phyloP scores from a whole-genome alignment of 176 grass and related monocot genomes.

The Eremochloa ophiuroides region DNA sequence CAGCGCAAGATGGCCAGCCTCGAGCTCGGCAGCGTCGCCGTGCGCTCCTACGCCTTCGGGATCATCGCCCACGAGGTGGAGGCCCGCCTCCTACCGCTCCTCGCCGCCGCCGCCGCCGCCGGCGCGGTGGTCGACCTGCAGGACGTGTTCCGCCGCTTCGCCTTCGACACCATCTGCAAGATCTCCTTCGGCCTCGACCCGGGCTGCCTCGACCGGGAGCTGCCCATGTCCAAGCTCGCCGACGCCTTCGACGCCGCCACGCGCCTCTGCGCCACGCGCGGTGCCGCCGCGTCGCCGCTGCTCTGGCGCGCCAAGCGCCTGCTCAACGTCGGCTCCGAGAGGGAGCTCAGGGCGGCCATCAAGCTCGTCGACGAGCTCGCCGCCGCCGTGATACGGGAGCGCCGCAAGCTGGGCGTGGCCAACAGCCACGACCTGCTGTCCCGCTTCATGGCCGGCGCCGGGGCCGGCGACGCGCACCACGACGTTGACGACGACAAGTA shows the following conservation, averaged over 20 bases:
- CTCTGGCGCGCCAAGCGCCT: slow-evolving; percentile 64
- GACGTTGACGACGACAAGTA: slow-evolving; percentile 36
- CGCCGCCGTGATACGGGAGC: slow-evolving; percentile 40
- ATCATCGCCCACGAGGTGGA: slow-evolving; percentile 51
- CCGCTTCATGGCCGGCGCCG: slow-evolving; percentile 45
- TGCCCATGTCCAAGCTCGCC: slow-evolving; percentile 45
- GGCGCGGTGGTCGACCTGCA: slow-evolving; percentile 26
- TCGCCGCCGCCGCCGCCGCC: not conserved
- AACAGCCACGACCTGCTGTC: slow-evolving; percentile 65
- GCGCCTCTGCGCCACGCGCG: slow-evolving; percentile 47
- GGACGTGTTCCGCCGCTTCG: slow-evolving; percentile 78
- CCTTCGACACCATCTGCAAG: slow-evolving; percentile 87
- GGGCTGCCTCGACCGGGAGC: slow-evolving; percentile 26
- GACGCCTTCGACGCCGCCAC: slow-evolving; percentile 63
- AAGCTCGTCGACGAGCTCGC: slow-evolving; percentile 47
- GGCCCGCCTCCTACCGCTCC: slow-evolving; percentile 41
- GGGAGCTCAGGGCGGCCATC: slow-evolving; percentile 54
- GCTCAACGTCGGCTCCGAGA: slow-evolving; percentile 66
- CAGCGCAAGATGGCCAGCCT: slow-evolving; percentile 88
- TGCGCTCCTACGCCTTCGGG: slow-evolving; percentile 49
- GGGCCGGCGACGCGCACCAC: not conserved
- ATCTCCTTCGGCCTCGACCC: slow-evolving; percentile 81
- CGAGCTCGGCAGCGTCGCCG: slow-evolving; percentile 62
- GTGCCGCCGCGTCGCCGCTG: slow-evolving; percentile 19
- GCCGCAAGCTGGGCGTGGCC: slow-evolving; percentile 36